Conservation (phyloP, 352 stramenopile genomes). For the Pythium utonaiense region DNA sequence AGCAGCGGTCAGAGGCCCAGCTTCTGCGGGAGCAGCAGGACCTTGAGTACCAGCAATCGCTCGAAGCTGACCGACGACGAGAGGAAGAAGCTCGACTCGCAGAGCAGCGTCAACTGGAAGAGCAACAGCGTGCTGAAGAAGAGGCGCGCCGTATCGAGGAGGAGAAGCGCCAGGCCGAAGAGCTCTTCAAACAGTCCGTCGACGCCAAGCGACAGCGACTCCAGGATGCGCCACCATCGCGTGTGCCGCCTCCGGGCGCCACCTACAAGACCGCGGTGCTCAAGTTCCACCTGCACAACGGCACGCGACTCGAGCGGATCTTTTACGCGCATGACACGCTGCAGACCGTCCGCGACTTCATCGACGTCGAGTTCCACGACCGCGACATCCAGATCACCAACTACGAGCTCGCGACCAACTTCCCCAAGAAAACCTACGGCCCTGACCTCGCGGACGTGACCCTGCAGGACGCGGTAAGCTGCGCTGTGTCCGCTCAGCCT, state of each 20-base stretch:
- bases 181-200: slow-evolving; percentile 41
- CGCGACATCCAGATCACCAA: slow-evolving; percentile 67
- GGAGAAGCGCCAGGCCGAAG: slow-evolving; percentile 28
- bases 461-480: slow-evolving; percentile 62
- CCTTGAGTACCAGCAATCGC: slow-evolving; percentile 89
- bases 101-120: slow-evolving; percentile 41
- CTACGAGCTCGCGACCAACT: slow-evolving; percentile 87
- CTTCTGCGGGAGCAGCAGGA: slow-evolving; percentile 92
- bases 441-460: slow-evolving; percentile 57
- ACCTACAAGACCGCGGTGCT: slow-evolving; percentile 71
- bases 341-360: slow-evolving; percentile 70
- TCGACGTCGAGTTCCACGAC: slow-evolving; percentile 82
- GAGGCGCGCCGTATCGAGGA: slow-evolving; percentile 25
- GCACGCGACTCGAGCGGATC: slow-evolving; percentile 65
- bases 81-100: slow-evolving; percentile 50
- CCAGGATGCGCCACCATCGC: slow-evolving; percentile 39
- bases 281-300: slow-evolving; percentile 83
- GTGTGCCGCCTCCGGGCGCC: slow-evolving; percentile 39
- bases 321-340: slow-evolving; percentile 82
- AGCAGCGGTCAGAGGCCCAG: slow-evolving; percentile 79
- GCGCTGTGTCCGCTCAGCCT: too few species aligned
- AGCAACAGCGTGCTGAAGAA: slow-evolving; percentile 36
- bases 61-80: slow-evolving; percentile 86
- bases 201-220: slow-evolving; percentile 56
- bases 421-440: slow-evolving; percentile 70